phyloP scores from a whole-genome alignment of 352 stramenopile genomes.

The Pythium sukuiense region DNA sequence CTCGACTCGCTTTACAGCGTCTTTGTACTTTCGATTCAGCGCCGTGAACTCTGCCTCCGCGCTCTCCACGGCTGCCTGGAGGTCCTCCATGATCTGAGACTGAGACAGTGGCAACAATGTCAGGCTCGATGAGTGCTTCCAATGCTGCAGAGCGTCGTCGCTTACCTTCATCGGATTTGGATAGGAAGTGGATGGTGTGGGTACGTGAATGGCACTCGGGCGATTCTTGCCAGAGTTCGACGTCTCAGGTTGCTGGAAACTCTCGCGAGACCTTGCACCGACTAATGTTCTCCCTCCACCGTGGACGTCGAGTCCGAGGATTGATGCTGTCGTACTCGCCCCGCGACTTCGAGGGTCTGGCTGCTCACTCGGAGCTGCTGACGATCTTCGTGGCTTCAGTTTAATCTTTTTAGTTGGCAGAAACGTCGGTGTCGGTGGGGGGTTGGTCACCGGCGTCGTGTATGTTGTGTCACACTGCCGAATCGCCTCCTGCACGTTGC shows the following conservation, averaged over 20 bases:
- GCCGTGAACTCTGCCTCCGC: conserved; percentile 49
- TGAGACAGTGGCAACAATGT: neutral
- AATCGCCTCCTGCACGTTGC: conserved; percentile 71
- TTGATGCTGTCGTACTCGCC: conserved; percentile 7
- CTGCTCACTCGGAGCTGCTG: neutral
- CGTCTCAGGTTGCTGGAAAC: neutral
- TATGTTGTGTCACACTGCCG: conserved; percentile 66
- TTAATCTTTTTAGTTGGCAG: conserved; percentile 5
- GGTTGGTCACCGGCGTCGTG: conserved; percentile 32
- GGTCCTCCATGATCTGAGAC: conserved; percentile 65
- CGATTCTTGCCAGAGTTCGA: neutral
- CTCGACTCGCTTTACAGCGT: conserved; percentile 10
- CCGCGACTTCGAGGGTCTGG: neutral
- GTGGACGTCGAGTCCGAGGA: conserved; percentile 12
- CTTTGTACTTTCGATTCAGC: conserved; percentile 38
- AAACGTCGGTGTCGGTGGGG: conserved; percentile 1
- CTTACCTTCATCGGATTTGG: conserved; percentile 58
- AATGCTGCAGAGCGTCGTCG: neutral
- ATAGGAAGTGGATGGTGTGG: conserved; percentile 35
- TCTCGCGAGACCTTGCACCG: conserved; percentile 5
- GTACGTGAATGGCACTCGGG: conserved; percentile 48
- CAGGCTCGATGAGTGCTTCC: too few species aligned
- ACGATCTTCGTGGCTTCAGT: conserved; percentile 7
- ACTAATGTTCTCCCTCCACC: conserved; percentile 10
- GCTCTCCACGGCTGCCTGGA: conserved; percentile 35